Evolutionary conservation across 192 early-diverging fungal species (phyloP).

Genomic region (Coemansia sp.): DNA sequence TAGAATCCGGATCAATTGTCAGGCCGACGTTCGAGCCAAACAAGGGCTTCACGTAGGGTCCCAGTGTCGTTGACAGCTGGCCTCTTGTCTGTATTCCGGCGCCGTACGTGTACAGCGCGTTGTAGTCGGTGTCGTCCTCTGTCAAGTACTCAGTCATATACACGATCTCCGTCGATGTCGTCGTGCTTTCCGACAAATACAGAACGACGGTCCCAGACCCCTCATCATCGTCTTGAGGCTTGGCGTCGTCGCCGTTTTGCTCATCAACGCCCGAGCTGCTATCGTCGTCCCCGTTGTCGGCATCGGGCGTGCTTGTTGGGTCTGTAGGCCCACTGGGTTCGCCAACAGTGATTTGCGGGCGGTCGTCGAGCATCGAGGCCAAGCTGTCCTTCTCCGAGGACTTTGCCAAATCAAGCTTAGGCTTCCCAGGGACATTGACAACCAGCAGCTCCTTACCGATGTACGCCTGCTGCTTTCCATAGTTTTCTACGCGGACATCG

Average conservation of each 20-base stretch:
- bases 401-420: constrained; percentile 17
- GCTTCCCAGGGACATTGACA: constrained; percentile 43
- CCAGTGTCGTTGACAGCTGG: constrained; percentile 23
- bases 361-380: constrained; percentile 19
- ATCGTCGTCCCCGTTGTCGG: neutral
- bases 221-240: neutral
- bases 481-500: constrained; percentile 46
- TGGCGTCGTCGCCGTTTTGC: constrained; percentile 1
- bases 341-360: constrained; percentile 34
- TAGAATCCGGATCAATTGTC: constrained; percentile 23
- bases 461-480: constrained; percentile 36
- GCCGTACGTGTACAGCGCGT: constrained; percentile 41
- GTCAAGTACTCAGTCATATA: constrained; percentile 34
- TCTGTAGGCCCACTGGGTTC: constrained; percentile 10
- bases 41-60: constrained; percentile 34
- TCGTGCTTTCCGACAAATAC: constrained; percentile 44
- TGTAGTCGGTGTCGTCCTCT: constrained; percentile 27
- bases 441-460: constrained; percentile 48
- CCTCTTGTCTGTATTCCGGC: constrained; percentile 36
- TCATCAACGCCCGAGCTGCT: constrained; percentile 6
- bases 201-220: constrained; percentile 22
- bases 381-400: constrained; percentile 20
- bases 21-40: constrained; percentile 45
- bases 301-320: neutral
- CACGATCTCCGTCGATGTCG: constrained; percentile 36